Evolutionary conservation across 257 asterid genomes (phyloP).

Genomic region (Penstemon eatonii): DNA sequence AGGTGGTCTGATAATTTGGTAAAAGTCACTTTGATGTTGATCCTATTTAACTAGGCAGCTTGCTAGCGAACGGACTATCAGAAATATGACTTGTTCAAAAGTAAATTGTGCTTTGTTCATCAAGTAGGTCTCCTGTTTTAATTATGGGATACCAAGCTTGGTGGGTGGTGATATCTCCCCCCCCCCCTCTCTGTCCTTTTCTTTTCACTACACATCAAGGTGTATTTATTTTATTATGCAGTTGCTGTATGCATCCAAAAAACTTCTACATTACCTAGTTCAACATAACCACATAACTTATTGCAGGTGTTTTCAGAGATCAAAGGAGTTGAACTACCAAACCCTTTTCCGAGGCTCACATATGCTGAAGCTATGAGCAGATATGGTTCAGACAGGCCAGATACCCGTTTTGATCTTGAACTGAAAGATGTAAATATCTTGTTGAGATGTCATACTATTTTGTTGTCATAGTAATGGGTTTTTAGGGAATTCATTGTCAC

Average conservation of each 20-base stretch:
- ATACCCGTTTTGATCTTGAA: conserved; percentile 79
- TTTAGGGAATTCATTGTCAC: background rate
- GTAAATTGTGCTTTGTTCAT: background rate
- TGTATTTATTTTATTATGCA: conserved; percentile 10
- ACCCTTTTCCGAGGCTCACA: conserved; percentile 89
- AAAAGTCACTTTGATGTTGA: background rate
- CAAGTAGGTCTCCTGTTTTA: background rate
- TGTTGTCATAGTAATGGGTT: conserved; percentile 5
- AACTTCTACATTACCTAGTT: conserved; percentile 12
- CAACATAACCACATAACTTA: conserved; percentile 21
- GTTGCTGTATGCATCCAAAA: background rate
- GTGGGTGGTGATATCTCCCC: background rate
- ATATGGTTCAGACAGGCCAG: conserved; percentile 96
- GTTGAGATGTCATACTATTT: conserved; percentile 5
- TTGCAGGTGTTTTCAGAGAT: conserved; percentile 84
- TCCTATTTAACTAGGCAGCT: background rate
- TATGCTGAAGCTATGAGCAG: conserved; percentile 84
- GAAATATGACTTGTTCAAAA: background rate
- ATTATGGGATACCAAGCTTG: background rate
- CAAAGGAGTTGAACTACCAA: conserved; percentile 83
- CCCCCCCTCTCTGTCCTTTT: too few species aligned
- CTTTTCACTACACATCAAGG: background rate
- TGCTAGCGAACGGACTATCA: background rate
- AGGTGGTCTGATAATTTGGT: too few species aligned
- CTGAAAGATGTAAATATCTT: conserved; percentile 65